phyloP scores from a whole-genome alignment of 805 yeast genomes.

The Ogataea haglerorum region DNA sequence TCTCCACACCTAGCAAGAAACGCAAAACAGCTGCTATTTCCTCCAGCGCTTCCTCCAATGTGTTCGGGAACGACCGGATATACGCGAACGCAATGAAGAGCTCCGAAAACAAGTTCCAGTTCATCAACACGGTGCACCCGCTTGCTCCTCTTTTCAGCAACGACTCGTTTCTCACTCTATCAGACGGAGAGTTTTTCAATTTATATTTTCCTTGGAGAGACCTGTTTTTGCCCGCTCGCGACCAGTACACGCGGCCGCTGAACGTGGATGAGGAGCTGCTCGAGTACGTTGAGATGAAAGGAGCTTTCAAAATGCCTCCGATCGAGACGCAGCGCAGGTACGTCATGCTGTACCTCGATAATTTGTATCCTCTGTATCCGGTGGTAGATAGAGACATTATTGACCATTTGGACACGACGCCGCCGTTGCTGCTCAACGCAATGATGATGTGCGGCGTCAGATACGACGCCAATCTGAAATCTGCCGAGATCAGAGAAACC shows the following conservation, averaged over 20 bases:
- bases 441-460: slow-evolving; percentile 26
- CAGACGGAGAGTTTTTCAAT: slow-evolving; percentile 31
- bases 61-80: slow-evolving; percentile 24
- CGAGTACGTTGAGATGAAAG: slow-evolving; percentile 23
- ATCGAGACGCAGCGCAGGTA: slow-evolving; percentile 21
- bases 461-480: slow-evolving; percentile 16
- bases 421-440: slow-evolving; percentile 31
- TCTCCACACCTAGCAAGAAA: neutral
- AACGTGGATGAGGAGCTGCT: slow-evolving; percentile 25
- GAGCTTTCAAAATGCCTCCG: slow-evolving; percentile 27
- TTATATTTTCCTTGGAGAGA: slow-evolving; percentile 34
- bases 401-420: slow-evolving; percentile 16
- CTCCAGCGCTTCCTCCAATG: neutral
- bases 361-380: slow-evolving; percentile 29
- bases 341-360: slow-evolving; percentile 23
- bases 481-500: slow-evolving; percentile 17
- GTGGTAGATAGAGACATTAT: slow-evolving; percentile 26
- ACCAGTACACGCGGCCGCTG: slow-evolving; percentile 9
- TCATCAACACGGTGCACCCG: slow-evolving; percentile 32
- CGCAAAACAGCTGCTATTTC: neutral
- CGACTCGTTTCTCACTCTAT: slow-evolving; percentile 30
- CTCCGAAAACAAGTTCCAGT: slow-evolving; percentile 25
- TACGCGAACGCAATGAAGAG: slow-evolving; percentile 26
- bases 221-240: slow-evolving; percentile 17
- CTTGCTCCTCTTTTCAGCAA: slow-evolving; percentile 31